These are phyloP conservation scores for Maudiozyma pseudohumilis DNA, from an alignment of 805 yeast species.

Conservation along the genomic window DNA sequence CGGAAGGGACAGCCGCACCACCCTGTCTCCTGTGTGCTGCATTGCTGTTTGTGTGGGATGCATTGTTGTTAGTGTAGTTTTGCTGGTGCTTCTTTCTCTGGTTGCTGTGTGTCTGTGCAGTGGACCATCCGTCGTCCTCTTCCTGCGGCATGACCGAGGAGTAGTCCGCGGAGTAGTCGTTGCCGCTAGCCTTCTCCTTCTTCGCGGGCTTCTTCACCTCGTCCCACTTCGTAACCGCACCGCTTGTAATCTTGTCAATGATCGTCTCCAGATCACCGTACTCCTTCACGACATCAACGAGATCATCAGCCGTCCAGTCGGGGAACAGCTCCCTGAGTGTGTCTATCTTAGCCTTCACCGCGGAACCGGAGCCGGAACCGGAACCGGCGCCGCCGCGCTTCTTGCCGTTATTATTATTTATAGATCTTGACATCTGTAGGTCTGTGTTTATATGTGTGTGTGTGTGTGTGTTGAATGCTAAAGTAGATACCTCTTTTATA, in stretches of 20 bases:
- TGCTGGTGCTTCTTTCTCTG: no score
- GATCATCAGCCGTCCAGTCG: constrained; percentile 85
- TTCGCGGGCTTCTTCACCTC: constrained; percentile 64
- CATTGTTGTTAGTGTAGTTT: constrained; percentile 1
- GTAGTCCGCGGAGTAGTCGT: neutral
- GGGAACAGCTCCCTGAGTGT: constrained; percentile 81
- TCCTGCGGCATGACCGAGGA: no score
- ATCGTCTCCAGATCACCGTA: constrained; percentile 67
- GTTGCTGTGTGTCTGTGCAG: no score
- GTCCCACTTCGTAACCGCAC: constrained; percentile 88
- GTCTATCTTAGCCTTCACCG: constrained; percentile 32
- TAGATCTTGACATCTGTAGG: no score
- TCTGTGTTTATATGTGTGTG: constrained; percentile 2
- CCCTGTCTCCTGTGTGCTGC: constrained; percentile 1
- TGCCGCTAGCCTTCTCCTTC: constrained; percentile 42
- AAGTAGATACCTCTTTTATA: neutral
- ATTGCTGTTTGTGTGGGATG: neutral
- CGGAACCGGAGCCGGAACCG: constrained; percentile 24
- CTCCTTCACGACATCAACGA: constrained; percentile 64
- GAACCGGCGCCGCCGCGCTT: no score
- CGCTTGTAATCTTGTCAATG: constrained; percentile 78
- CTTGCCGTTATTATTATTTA: constrained; percentile 3
- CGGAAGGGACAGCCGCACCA: constrained; percentile 1
- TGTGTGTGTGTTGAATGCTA: no score
- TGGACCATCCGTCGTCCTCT: no score